These are phyloP conservation scores for Shiraia sp. DNA, from an alignment of 2,329 filamentous ascomycete genomes.

Conservation along the genomic window DNA sequence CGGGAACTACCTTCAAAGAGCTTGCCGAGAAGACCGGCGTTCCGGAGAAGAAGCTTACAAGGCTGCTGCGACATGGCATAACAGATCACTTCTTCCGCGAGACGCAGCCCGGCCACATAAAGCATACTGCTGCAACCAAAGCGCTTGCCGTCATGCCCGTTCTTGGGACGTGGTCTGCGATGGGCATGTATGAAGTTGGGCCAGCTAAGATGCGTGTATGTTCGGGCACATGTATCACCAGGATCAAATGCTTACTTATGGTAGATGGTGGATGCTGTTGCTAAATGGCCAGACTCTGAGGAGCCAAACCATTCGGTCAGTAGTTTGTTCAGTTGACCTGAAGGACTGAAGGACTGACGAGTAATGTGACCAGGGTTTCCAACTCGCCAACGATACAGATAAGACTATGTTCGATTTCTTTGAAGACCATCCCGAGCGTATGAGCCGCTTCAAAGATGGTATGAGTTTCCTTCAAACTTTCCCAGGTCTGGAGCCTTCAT, in stretches of 20 bases:
- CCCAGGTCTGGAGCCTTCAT: slow-evolving; percentile 6
- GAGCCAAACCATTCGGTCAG: slow-evolving; percentile 14
- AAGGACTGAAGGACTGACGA: too few relatives aligned
- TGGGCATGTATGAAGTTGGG: slow-evolving; percentile 10
- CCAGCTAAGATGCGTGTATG: slow-evolving; percentile 7
- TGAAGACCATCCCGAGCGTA: slow-evolving; percentile 8
- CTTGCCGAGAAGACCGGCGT: slow-evolving; percentile 10
- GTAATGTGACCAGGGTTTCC: too few relatives aligned
- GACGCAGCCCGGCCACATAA: slow-evolving; percentile 11
- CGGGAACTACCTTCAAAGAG: slow-evolving; percentile 10
- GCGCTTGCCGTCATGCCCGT: slow-evolving; percentile 8
- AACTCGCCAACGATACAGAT: slow-evolving; percentile 13
- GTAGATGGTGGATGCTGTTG: slow-evolving; percentile 3
- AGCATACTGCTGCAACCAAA: slow-evolving; percentile 13
- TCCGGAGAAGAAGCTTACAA: slow-evolving; percentile 7
- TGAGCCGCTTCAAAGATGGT: slow-evolving; percentile 8
- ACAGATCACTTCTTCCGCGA: slow-evolving; percentile 15
- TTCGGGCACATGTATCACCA: slow-evolving; percentile 7
- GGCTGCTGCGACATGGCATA: slow-evolving; percentile 12
- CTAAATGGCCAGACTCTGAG: slow-evolving; percentile 13
- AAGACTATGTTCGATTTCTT: slow-evolving; percentile 14
- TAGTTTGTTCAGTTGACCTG: slow-evolving; percentile 1
- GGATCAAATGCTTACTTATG: slow-evolving; percentile 9
- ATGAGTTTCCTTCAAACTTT: slow-evolving; percentile 12
- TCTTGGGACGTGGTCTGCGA: slow-evolving; percentile 7